These are phyloP conservation scores for Cryptosporidium xiaoi DNA, from an alignment of 169 alveolate genomes.

Conservation along the genomic window DNA sequence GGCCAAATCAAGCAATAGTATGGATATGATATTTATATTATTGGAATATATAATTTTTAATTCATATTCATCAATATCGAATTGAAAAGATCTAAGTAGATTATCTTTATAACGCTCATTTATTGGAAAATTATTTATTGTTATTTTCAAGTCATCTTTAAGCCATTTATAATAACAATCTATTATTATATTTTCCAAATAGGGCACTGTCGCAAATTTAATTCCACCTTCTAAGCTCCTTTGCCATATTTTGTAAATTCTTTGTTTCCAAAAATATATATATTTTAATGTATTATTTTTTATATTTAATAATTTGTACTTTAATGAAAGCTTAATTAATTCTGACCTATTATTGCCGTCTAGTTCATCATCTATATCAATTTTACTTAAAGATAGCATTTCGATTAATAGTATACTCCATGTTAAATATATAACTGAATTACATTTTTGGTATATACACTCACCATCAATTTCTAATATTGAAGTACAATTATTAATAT, in stretches of 20 bases:
- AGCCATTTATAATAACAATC: conserved; percentile 46
- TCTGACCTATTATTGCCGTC: neutral
- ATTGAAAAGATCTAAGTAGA: conserved; percentile 26
- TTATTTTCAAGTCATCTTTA: conserved; percentile 8
- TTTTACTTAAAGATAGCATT: conserved; percentile 14
- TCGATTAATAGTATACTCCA: conserved; percentile 58
- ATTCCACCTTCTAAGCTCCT: conserved; percentile 71
- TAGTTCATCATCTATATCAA: neutral
- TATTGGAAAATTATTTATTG: conserved; percentile 29
- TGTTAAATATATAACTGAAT: conserved; percentile 30
- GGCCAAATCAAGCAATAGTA: conserved; percentile 38
- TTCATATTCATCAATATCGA: conserved; percentile 5
- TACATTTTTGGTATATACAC: conserved; percentile 36
- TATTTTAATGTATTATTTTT: conserved; percentile 4
- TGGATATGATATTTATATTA: neutral
- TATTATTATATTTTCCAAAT: conserved; percentile 47
- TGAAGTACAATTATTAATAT: conserved; percentile 17
- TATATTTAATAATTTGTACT: neutral
- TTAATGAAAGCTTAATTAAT: conserved; percentile 5
- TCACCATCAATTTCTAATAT: conserved; percentile 57
- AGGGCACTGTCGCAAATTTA: conserved; percentile 51
- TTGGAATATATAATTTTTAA: neutral
- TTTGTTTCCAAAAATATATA: conserved; percentile 62
- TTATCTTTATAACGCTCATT: conserved; percentile 60
- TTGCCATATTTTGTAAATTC: conserved; percentile 61